phyloP scores from a whole-genome alignment of 2,329 filamentous ascomycete genomes.

The Sarocladium brachiariae region DNA sequence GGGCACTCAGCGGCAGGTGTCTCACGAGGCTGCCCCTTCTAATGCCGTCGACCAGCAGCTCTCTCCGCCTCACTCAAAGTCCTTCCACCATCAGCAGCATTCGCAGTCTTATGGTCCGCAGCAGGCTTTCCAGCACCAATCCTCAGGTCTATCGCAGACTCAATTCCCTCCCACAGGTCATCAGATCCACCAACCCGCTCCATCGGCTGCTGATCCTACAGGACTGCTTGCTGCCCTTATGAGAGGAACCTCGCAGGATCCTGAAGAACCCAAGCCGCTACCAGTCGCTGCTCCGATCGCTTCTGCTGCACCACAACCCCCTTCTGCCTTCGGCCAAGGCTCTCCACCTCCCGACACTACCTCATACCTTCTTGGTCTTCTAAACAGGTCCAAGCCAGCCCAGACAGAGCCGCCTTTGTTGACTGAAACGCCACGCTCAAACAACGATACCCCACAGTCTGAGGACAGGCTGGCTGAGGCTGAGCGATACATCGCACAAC shows the following conservation, averaged over 20 bases:
- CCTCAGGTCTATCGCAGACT: conserved; percentile 7
- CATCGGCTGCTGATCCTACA: conserved; percentile 47
- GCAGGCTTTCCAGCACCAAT: conserved; percentile 15
- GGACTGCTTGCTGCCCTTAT: conserved; percentile 55
- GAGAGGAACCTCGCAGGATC: conserved; percentile 38
- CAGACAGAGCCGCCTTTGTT: conserved; percentile 44
- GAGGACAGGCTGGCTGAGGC: conserved; percentile 17
- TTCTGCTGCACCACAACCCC: conserved; percentile 16
- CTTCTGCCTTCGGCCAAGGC: conserved; percentile 36
- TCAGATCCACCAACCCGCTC: conserved; percentile 50
- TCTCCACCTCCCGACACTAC: conserved; percentile 64
- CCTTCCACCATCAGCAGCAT: conserved; percentile 14
- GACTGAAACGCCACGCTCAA: conserved; percentile 34
- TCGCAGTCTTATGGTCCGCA: conserved; percentile 11
- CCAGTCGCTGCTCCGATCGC: conserved; percentile 15
- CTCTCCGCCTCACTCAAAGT: conserved; percentile 15
- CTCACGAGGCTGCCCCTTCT: conserved; percentile 14
- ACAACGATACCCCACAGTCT: conserved; percentile 40
- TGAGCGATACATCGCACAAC: conserved; percentile 1
- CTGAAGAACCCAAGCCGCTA: conserved; percentile 20
- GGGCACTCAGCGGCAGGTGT: conserved; percentile 28
- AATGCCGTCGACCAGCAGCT: conserved; percentile 16
- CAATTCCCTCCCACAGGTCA: conserved; percentile 7
- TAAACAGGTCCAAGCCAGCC: conserved; percentile 69
- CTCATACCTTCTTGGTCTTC: conserved; percentile 75